Evolutionary conservation across 2,329 filamentous ascomycete genomes (phyloP), one percentile per base, ranked within the genome.

Genomic region (Neophaeococcomyces mojaviensis): DNA sequence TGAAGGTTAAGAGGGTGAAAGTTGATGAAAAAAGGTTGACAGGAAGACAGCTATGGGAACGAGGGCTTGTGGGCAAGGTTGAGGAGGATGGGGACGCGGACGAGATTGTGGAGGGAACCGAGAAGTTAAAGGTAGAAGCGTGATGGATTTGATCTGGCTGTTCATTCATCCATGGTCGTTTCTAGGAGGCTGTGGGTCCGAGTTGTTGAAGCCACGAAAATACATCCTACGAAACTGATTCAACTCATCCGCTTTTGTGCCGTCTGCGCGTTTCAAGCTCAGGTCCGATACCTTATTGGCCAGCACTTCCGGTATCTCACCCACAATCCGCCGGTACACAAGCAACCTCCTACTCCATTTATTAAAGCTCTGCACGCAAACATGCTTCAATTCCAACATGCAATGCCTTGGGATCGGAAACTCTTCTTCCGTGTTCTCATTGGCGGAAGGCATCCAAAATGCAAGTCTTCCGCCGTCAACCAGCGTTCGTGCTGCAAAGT

Each of bases 391-490:
- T 57, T 84, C 77, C 12, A 98, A 68, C 47, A 77, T 79, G 0
- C 85, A 84, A 61, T 97, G 88, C 16, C 73, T 48, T 3, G 56
- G 56, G 13, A 50, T 43, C 4, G 45, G 24, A 16, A 44, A 39
- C 39, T 87, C 77, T 55, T 88, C 78, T 49, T 86, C 82, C 39
- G 87, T 77, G 53, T 87, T 77, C 50, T 86, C 82, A 59, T 87
- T 88, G 22, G 88, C 83, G 0, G 88, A 94, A 0, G 92, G 92
- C 86, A 97, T 94, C 92, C 92, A 98, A 71, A 98, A 94, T 6
- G 85, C 86, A 8, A 98, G 64, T 22, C 92, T 75, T 0, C 88
- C 92, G 51, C 79, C 68, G 43, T 87, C 81, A 6, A 95, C 86
- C 1, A 98, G 72, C 1, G 82, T 86, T 10, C 77, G 71, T 1